These are phyloP conservation scores for Calonectria multiphialidica DNA, from an alignment of 2,329 filamentous ascomycete genomes.

Conservation along the genomic window DNA sequence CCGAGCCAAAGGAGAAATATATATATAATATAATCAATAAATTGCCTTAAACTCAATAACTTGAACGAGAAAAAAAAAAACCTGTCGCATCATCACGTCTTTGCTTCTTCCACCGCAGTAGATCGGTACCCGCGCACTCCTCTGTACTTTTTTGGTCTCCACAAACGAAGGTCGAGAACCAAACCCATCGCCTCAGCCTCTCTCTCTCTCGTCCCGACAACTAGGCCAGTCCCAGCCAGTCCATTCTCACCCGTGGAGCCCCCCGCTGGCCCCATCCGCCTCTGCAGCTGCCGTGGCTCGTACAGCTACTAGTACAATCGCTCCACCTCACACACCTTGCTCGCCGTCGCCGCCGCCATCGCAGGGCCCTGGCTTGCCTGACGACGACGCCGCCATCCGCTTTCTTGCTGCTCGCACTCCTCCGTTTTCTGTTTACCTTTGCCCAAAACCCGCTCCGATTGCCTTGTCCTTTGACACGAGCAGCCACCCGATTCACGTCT, in stretches of 20 bases:
- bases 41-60: too few relatives aligned
- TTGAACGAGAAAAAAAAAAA: neutral
- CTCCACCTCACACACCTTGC: constrained; percentile 12
- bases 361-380: constrained; percentile 1
- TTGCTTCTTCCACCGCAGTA: neutral
- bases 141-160: neutral
- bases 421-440: constrained; percentile 10
- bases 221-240: neutral
- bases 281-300: constrained; percentile 13
- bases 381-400: constrained; percentile 13
- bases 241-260: constrained; percentile 8
- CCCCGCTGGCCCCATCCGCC: neutral
- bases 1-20: neutral
- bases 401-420: neutral
- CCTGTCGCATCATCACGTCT: neutral
- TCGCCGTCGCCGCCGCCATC: constrained; percentile 1
- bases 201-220: constrained; percentile 7
- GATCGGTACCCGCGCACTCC: neutral
- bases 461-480: neutral
- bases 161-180: constrained; percentile 9
- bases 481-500: neutral
- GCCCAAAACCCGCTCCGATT: neutral
- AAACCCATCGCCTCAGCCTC: constrained; percentile 7
- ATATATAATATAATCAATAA: neutral
- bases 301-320: neutral